Evolutionary conservation across 2,329 filamentous ascomycete genomes (phyloP).

Genomic region (Verticillium klebahnii): DNA sequence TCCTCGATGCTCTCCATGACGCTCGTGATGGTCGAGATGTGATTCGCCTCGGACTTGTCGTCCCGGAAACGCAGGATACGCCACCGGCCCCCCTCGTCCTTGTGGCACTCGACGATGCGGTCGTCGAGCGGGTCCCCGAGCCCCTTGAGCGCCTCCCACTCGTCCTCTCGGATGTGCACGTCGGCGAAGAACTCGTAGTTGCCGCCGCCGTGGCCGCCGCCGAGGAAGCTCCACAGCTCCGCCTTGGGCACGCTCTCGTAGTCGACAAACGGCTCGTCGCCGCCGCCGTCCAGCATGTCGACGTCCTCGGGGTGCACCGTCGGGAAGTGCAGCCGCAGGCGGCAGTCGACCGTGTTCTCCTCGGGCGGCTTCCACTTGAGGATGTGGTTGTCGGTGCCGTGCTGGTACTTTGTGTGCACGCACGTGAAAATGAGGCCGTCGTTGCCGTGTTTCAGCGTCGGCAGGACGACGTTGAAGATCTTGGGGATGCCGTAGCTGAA

Average conservation of each 20-base stretch:
- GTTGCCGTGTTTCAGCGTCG: slow-evolving; percentile 83
- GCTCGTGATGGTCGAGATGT: slow-evolving; percentile 76
- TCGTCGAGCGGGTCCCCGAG: slow-evolving; percentile 75
- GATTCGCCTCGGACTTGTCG: slow-evolving; percentile 89
- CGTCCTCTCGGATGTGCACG: slow-evolving; percentile 65
- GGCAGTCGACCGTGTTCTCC: slow-evolving; percentile 94
- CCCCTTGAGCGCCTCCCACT: slow-evolving; percentile 80
- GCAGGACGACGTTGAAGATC: slow-evolving; percentile 87
- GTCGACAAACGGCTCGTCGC: slow-evolving; percentile 57
- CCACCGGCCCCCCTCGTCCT: slow-evolving; percentile 73
- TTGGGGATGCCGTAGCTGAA: slow-evolving; percentile 82
- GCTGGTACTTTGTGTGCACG: slow-evolving; percentile 76
- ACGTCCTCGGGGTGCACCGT: slow-evolving; percentile 60
- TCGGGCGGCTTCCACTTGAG: slow-evolving; percentile 96
- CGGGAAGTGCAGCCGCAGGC: slow-evolving; percentile 73
- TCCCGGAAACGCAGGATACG: slow-evolving; percentile 85
- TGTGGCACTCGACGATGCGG: slow-evolving; percentile 83
- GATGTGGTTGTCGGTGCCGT: slow-evolving; percentile 89
- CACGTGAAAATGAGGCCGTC: slow-evolving; percentile 99
- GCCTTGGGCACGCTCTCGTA: slow-evolving; percentile 76
- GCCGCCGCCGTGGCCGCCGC: slow-evolving; percentile 43
- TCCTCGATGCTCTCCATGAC: slow-evolving; percentile 89
- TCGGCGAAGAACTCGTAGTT: slow-evolving; percentile 62
- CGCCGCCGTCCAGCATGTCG: slow-evolving; percentile 47
- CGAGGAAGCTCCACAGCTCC: slow-evolving; percentile 66